Percentiles rank a stretch among this genome's conserved stretches.
These are phyloP conservation scores for Gossypium gossypioides DNA, from an alignment of 441 rosid species.

Conservation along the genomic window DNA sequence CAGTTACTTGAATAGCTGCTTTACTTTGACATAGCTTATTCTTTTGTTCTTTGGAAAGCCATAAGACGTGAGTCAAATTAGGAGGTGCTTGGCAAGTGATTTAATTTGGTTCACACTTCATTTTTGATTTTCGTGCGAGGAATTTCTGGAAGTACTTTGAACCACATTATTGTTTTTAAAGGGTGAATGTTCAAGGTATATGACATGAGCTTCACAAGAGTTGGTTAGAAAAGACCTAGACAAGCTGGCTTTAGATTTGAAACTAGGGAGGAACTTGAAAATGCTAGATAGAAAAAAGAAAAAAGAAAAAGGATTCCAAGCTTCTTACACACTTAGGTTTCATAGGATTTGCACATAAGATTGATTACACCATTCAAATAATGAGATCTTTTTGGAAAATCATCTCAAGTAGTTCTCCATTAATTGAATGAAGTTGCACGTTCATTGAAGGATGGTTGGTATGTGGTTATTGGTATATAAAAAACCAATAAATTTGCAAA, in stretches of 20 bases:
- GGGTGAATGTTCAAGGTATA: not conserved
- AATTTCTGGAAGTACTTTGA: not conserved
- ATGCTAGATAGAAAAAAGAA: not conserved
- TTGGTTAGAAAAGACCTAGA: not conserved
- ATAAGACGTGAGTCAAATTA: not conserved
- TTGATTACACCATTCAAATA: not conserved
- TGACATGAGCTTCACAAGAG: not conserved
- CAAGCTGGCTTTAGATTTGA: not conserved
- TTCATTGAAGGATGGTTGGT: not conserved
- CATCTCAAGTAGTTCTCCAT: not conserved
- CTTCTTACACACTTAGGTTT: not conserved
- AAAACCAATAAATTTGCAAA: too few relatives aligned
- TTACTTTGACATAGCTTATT: not conserved
- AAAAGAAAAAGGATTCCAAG: not conserved
- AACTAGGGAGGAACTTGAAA: not conserved
- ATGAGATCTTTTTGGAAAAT: too few relatives aligned
- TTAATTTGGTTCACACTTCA: not conserved
- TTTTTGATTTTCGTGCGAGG: not conserved
- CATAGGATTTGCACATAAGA: not conserved
- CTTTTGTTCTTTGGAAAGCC: not conserved
- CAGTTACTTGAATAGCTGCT: not conserved
- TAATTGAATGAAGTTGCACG: not conserved
- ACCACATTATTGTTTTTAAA: not conserved
- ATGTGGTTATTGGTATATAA: too few relatives aligned
- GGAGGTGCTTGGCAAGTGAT: not conserved